Conservation (phyloP, 1,139 yeast species). For the Geotrichum reessii region DNA sequence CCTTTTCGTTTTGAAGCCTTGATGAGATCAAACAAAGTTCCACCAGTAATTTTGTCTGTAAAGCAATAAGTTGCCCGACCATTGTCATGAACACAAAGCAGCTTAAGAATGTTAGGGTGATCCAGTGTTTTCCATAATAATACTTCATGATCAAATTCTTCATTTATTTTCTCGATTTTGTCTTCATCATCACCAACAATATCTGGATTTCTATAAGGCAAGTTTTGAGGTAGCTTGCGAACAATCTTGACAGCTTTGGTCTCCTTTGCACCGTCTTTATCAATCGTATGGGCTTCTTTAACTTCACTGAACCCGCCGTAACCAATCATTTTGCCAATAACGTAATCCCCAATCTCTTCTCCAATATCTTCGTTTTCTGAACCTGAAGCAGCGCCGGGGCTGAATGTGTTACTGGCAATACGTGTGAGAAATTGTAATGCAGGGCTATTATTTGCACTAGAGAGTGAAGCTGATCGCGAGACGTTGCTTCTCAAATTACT, state of each 20-base stretch:
- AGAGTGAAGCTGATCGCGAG: conserved; percentile 13
- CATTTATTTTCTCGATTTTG: conserved; percentile 34
- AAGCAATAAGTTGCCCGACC: conserved; percentile 62
- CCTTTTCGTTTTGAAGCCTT: conserved; percentile 37
- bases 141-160: conserved; percentile 65
- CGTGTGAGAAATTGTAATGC: conserved; percentile 14
- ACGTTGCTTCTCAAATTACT: neutral
- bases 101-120: conserved; percentile 60
- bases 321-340: conserved; percentile 69
- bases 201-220: conserved; percentile 11
- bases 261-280: conserved; percentile 37
- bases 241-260: conserved; percentile 75
- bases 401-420: conserved; percentile 16
- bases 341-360: conserved; percentile 43
- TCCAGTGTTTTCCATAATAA: conserved; percentile 64
- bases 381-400: conserved; percentile 10
- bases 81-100: conserved; percentile 58
- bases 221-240: conserved; percentile 30
- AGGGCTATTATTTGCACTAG: conserved; percentile 6
- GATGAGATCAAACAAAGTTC: conserved; percentile 76
- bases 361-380: conserved; percentile 42
- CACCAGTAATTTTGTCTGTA: conserved; percentile 67
- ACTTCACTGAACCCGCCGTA: conserved; percentile 91
- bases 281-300: conserved; percentile 55
- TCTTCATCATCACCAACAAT: conserved; percentile 7